Conservation (phyloP, 2,329 filamentous ascomycete species). For the Claviceps quebecensis region DNA sequence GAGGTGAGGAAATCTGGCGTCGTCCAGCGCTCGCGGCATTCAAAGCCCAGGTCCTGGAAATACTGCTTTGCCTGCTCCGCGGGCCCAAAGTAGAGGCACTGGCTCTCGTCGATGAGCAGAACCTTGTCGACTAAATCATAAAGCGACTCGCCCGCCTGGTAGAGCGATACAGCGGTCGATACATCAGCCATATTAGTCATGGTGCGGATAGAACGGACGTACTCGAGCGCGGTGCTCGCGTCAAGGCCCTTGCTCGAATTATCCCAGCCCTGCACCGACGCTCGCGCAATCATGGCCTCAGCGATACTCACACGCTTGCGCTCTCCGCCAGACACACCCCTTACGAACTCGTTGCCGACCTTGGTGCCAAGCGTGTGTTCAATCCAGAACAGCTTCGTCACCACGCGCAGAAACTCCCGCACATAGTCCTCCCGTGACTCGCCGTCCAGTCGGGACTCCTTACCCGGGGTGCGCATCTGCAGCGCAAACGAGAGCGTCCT, state of each 20-base stretch:
- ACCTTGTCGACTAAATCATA: conserved; percentile 63
- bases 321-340: conserved; percentile 48
- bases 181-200: conserved; percentile 59
- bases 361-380: conserved; percentile 54
- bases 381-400: conserved; percentile 59
- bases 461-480: conserved; percentile 44
- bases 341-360: conserved; percentile 55
- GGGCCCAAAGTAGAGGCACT: conserved; percentile 58
- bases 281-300: conserved; percentile 46
- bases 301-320: conserved; percentile 65
- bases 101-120: conserved; percentile 56
- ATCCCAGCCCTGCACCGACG: conserved; percentile 58
- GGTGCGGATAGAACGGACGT: conserved; percentile 47
- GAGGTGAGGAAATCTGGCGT: conserved; percentile 66
- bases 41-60: conserved; percentile 58
- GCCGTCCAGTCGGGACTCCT: conserved; percentile 37
- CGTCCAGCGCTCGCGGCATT: conserved; percentile 57
- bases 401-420: conserved; percentile 40
- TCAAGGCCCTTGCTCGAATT: conserved; percentile 61
- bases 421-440: conserved; percentile 43
- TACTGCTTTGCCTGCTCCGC: conserved; percentile 50
- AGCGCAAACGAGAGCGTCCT: conserved; percentile 55
- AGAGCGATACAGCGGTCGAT: conserved; percentile 57
- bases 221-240: conserved; percentile 59
- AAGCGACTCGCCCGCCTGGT: conserved; percentile 53